Conservation (phyloP, 2,329 filamentous ascomycete genomes). For the Aureobasidium zeae region DNA sequence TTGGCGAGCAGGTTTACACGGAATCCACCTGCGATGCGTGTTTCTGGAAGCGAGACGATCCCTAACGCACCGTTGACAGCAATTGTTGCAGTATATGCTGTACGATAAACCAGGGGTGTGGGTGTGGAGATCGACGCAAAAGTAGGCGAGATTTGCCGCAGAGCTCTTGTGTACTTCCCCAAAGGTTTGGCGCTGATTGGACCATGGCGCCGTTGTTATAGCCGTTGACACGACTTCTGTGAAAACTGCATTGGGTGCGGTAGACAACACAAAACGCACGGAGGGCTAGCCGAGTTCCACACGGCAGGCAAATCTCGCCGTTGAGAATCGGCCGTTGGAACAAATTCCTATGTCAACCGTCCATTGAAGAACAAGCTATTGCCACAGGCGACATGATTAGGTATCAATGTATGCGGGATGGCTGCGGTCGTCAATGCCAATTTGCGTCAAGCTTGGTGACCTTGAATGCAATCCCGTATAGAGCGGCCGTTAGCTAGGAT, state of each 20-base stretch:
- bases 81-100: constrained; percentile 14
- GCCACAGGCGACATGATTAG: not conserved
- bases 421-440: constrained; percentile 9
- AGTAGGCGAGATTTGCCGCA: not conserved
- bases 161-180: not conserved
- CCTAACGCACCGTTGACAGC: constrained; percentile 10
- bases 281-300: not conserved
- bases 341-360: constrained; percentile 6
- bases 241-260: not conserved
- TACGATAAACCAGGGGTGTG: not conserved
- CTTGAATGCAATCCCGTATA: constrained; percentile 11
- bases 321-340: constrained; percentile 14
- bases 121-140: not conserved
- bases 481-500: not conserved
- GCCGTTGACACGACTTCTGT: constrained; percentile 11
- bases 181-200: constrained; percentile 3
- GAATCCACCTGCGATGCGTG: not conserved
- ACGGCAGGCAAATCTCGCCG: constrained; percentile 1
- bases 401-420: not conserved
- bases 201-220: constrained; percentile 8
- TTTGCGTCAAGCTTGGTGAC: constrained; percentile 2
- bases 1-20: constrained; percentile 11
- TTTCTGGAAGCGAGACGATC: constrained; percentile 1
- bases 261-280: constrained; percentile 8
- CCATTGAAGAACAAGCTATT: not conserved